Conservation (phyloP, 306 rosid species). For the Quercus ilex region DNA sequence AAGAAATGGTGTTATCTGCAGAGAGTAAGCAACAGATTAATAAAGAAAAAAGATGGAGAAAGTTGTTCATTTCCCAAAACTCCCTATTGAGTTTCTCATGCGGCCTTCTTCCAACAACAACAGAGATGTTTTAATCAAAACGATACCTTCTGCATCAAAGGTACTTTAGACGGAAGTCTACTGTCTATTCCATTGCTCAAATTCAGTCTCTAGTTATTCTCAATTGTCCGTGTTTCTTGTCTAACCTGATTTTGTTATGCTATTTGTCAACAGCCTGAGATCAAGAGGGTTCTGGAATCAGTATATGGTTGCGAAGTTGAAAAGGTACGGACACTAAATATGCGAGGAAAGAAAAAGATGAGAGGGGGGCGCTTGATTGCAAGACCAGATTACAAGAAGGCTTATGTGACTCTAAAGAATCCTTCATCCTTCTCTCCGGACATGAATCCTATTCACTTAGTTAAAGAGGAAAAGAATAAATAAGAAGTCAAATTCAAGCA, state of each 20-base stretch:
- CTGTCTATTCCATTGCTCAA: not conserved
- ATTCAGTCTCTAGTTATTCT: not conserved
- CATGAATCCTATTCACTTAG: not conserved
- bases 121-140: not conserved
- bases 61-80: not conserved
- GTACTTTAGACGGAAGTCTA: not conserved
- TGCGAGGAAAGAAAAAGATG: slow-evolving; percentile 6
- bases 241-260: not conserved
- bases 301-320: not conserved
- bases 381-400: slow-evolving; percentile 12
- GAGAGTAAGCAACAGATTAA: not conserved
- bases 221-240: not conserved
- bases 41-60: not conserved
- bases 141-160: not conserved
- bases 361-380: not conserved
- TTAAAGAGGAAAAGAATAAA: not conserved
- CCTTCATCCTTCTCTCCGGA: not conserved
- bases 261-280: not conserved
- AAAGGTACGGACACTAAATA: slow-evolving; percentile 6
- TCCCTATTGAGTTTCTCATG: slow-evolving; percentile 5
- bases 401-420: slow-evolving; percentile 4
- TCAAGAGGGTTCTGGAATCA: not conserved
- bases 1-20: not conserved
- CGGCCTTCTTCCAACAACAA: not conserved
- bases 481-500: not conserved